Percentiles rank a stretch among this genome's conserved stretches.
These are phyloP conservation scores for Cercospora citrullina DNA, from an alignment of 2,329 filamentous ascomycete genomes.

Conservation along the genomic window DNA sequence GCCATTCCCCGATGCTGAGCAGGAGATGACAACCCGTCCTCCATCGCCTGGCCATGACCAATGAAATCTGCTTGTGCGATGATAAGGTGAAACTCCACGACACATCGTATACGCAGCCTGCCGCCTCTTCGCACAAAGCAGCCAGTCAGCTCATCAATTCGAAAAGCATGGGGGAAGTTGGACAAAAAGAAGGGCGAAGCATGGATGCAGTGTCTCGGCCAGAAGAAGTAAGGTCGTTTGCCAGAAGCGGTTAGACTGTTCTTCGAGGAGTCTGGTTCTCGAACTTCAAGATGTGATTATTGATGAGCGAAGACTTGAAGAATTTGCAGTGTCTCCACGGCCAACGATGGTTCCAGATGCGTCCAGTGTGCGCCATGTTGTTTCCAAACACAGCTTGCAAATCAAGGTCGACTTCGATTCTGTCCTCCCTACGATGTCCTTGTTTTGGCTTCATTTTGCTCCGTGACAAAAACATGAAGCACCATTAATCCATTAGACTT, in stretches of 20 bases:
- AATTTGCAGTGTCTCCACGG: neutral
- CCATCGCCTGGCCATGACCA: conserved; percentile 12
- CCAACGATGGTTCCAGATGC: neutral
- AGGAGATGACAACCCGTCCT: conserved; percentile 3
- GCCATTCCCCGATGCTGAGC: conserved; percentile 6
- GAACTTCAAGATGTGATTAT: neutral
- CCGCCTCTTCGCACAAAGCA: neutral
- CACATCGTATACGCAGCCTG: neutral
- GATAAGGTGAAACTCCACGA: neutral
- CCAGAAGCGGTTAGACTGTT: neutral
- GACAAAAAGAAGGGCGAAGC: conserved; percentile 9
- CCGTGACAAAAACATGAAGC: neutral
- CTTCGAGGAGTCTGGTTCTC: neutral
- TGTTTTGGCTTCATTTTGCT: too few species aligned
- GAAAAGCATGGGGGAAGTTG: neutral
- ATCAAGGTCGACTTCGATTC: too few species aligned
- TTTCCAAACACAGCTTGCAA: too few species aligned
- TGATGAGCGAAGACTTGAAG: too few species aligned
- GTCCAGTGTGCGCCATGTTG: too few species aligned
- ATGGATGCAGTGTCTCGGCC: neutral
- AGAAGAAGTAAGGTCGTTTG: conserved; percentile 5
- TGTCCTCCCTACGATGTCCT: too few species aligned
- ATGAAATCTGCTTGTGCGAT: conserved; percentile 10
- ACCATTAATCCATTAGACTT: neutral
- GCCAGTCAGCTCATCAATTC: neutral